Evolutionary conservation across 2,329 filamentous ascomycete genomes (phyloP), one percentile per base, ranked within the genome.

Genomic region (Xylaria sp.): DNA sequence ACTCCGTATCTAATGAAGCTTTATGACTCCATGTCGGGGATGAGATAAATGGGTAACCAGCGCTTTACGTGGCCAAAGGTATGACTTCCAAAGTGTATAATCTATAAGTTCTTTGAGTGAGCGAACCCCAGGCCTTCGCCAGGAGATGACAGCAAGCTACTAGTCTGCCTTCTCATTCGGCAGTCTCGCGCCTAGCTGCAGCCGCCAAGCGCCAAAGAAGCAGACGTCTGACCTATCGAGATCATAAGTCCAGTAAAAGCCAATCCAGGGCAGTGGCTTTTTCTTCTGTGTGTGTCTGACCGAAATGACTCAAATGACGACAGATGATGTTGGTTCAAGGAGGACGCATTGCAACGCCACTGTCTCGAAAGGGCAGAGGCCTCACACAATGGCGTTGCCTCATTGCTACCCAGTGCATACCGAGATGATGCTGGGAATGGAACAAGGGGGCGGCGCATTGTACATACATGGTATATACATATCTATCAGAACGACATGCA

Each of bases 141-240:
- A 23, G 28, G 13, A 59, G 13, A 59, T 59, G 23, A 59, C 46
- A 33, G 44, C 33, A 36, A 40, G 40, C 6, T 63, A 33, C 20
- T 33, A 49, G 48, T 57, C 36, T 38, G 42, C 33, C 42, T 33
- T 68, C 66, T 44, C 51, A 68, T 68, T 63, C 42, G 65, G 46
- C 54, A 59, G 26, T 63, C 59, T 63, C 61, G 59, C 59, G 63
- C 60, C 40, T 51, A 59, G 56, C 60, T 60, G 62, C 66, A 61
- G 53, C 57, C 63, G 38, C 46, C 56, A 33, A 56, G 56, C 51
- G 56, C 54, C 49, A 26, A 48, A 57, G 57, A 57, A 23, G 57
- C 23, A 46, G 36, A 44, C 42, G 44, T 36, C 60, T 56, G 58
- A 60, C 49, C 57, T 64, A 58, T 70, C 59, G 44, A 59, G 38